phyloP scores from a whole-genome alignment of 108 stramenopile species.

The Epithemia pelagica region DNA sequence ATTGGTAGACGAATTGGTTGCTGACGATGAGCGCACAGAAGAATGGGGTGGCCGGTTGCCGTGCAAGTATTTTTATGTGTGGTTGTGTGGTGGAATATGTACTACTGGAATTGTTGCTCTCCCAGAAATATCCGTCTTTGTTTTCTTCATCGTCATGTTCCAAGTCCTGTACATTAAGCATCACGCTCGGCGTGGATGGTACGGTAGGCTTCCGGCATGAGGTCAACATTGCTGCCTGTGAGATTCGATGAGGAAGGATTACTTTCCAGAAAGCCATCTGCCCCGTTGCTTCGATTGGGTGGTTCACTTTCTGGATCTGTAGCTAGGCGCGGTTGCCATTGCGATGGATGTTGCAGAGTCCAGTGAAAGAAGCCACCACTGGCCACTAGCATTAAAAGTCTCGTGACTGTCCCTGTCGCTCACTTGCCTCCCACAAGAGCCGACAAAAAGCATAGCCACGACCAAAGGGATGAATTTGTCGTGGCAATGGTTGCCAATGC shows the following conservation, averaged over 20 bases:
- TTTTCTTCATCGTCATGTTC: slow-evolving; percentile 72
- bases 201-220: slow-evolving; percentile 70
- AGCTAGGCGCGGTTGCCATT: slow-evolving; percentile 6
- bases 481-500: slow-evolving; percentile 26
- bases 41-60: background rate
- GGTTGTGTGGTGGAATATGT: background rate
- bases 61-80: background rate
- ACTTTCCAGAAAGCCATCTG: background rate
- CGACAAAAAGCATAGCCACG: slow-evolving; percentile 20
- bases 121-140: slow-evolving; percentile 24
- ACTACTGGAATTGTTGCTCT: background rate
- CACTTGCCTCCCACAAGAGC: slow-evolving; percentile 67
- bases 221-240: slow-evolving; percentile 1
- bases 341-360: slow-evolving; percentile 25
- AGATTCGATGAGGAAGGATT: background rate
- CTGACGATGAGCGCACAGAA: background rate
- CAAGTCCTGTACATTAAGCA: slow-evolving; percentile 53
- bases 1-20: background rate
- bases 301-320: background rate
- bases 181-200: slow-evolving; percentile 50
- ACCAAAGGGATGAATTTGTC: background rate
- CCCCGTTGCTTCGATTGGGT: background rate
- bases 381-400: slow-evolving; percentile 48
- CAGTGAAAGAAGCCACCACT: slow-evolving; percentile 67
- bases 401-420: slow-evolving; percentile 60